A percentile compares a stretch with the other conserved stretches of the same genome.
These are phyloP conservation scores for Jamesozyma piceae DNA, from an alignment of 805 yeast species.

Conservation along the genomic window DNA sequence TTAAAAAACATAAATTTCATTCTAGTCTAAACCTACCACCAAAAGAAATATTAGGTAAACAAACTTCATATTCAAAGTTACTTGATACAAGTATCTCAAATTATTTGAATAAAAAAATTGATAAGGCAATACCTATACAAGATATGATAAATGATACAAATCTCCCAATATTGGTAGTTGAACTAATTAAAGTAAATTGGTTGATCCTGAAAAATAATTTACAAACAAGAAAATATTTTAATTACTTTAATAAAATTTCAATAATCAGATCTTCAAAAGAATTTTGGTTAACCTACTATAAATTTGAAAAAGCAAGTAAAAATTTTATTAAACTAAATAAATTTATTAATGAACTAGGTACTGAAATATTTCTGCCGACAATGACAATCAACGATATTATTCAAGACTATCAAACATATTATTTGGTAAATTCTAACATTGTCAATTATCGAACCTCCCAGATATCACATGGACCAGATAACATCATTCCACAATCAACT, in stretches of 20 bases:
- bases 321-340: slow-evolving; percentile 39
- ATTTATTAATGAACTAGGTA: slow-evolving; percentile 39
- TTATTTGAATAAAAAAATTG: slow-evolving; percentile 17
- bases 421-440: slow-evolving; percentile 30
- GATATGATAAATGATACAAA: slow-evolving; percentile 35
- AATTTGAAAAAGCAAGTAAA: slow-evolving; percentile 39
- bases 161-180: slow-evolving; percentile 32
- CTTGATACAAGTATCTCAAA: slow-evolving; percentile 18
- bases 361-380: slow-evolving; percentile 41
- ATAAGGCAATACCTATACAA: slow-evolving; percentile 21
- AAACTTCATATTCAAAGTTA: slow-evolving; percentile 16
- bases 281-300: slow-evolving; percentile 52
- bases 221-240: slow-evolving; percentile 28
- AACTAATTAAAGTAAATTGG: slow-evolving; percentile 29
- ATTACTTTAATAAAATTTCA: slow-evolving; percentile 19
- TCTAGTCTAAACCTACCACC: slow-evolving; percentile 12
- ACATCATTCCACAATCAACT: neutral
- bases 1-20: slow-evolving; percentile 18
- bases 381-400: slow-evolving; percentile 36
- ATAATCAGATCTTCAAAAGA: slow-evolving; percentile 33
- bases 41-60: slow-evolving; percentile 15
- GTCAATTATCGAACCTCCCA: slow-evolving; percentile 18
- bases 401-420: slow-evolving; percentile 28
- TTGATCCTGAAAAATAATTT: slow-evolving; percentile 22
- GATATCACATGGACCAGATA: slow-evolving; percentile 3